Evolutionary conservation across 345 rosid genomes (phyloP).

Genomic region (Salix purpurea): DNA sequence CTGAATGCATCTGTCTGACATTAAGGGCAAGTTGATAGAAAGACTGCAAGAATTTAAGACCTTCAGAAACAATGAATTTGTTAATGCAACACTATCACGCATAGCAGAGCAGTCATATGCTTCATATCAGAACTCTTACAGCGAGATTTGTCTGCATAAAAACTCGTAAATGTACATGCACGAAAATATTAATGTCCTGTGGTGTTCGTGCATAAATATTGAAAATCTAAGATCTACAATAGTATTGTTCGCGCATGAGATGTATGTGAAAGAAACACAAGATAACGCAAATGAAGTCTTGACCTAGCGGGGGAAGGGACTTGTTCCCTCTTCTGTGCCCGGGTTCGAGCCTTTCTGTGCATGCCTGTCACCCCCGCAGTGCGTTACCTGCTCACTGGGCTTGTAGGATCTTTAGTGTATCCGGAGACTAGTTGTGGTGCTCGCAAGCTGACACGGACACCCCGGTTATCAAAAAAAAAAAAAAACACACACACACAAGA

Average conservation of each 20-base stretch:
- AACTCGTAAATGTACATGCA: neutral
- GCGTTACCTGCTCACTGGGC: too few species aligned
- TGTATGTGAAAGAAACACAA: constrained; percentile 14
- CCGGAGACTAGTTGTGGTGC: too few species aligned
- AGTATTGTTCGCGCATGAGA: constrained; percentile 11
- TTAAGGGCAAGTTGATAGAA: neutral
- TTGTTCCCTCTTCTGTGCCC: too few species aligned
- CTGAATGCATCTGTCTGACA: neutral
- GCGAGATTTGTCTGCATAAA: neutral
- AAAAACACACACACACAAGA: neutral
- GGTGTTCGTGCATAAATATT: neutral
- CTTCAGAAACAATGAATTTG: neutral
- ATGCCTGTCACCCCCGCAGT: too few species aligned
- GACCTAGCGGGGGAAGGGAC: too few species aligned
- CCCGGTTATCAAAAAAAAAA: too few species aligned
- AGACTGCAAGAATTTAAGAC: neutral
- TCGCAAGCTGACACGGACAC: too few species aligned
- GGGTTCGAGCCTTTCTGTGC: too few species aligned
- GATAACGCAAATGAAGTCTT: too few species aligned
- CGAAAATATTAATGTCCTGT: neutral
- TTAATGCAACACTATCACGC: neutral
- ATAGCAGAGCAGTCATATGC: constrained; percentile 1
- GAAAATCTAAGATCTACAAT: neutral
- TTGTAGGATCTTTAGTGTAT: too few species aligned
- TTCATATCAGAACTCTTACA: neutral